A percentile compares a stretch with the other conserved stretches of the same genome.
Conservation (phyloP, 2,329 filamentous ascomycete genomes). For the Zasmidium angulare region DNA sequence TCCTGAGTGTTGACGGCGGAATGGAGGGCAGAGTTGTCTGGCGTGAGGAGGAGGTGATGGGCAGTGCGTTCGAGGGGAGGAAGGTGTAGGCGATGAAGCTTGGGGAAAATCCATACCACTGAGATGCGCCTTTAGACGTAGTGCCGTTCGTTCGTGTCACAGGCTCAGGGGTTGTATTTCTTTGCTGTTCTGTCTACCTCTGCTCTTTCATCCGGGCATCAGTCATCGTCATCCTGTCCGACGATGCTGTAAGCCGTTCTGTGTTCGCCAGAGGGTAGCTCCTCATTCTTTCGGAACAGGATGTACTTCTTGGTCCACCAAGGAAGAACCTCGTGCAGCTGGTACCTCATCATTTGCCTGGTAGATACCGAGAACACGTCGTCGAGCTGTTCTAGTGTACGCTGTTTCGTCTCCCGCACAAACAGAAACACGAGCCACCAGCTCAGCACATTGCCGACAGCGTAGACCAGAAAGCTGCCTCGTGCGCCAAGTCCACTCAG, state of each 20-base stretch:
- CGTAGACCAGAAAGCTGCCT: constrained; percentile 63
- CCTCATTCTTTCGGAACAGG: background rate
- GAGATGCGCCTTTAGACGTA: no score
- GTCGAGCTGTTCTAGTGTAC: constrained; percentile 48
- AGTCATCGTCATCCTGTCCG: no score
- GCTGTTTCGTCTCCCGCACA: constrained; percentile 46
- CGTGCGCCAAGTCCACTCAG: constrained; percentile 49
- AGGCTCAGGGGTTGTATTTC: no score
- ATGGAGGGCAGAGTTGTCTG: constrained; percentile 54
- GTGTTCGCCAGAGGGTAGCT: no score
- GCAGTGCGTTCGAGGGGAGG: constrained; percentile 11
- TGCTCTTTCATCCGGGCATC: no score
- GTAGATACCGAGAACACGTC: constrained; percentile 42
- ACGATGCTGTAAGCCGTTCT: no score
- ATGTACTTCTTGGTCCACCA: constrained; percentile 9
- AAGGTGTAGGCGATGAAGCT: constrained; percentile 9
- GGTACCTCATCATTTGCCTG: constrained; percentile 3
- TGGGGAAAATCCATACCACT: no score
- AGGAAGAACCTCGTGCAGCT: constrained; percentile 9
- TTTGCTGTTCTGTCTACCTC: no score
- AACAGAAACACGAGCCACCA: constrained; percentile 65
- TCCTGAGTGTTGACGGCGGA: constrained; percentile 52
- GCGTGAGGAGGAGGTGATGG: constrained; percentile 44
- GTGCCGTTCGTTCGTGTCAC: no score
- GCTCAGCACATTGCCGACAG: constrained; percentile 57